Evolutionary conservation across 2,329 filamentous ascomycete species (phyloP).

Genomic region (Alternaria infectoria): DNA sequence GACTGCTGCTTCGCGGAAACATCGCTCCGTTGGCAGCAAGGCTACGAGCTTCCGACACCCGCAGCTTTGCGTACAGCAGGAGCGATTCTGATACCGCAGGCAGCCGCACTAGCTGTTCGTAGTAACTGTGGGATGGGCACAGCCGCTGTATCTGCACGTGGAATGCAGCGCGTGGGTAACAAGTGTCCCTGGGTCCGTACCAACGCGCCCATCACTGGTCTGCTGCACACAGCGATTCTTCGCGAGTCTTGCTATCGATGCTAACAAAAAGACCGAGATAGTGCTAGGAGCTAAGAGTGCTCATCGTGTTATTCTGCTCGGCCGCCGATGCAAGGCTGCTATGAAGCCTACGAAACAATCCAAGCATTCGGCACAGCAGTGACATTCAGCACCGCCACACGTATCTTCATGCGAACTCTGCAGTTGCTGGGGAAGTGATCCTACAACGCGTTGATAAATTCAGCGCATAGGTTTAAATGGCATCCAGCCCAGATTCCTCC

Average conservation of each 20-base stretch:
- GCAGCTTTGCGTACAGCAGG: neutral
- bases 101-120: neutral
- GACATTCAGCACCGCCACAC: conserved; percentile 16
- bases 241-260: neutral
- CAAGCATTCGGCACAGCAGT: conserved; percentile 1
- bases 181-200: neutral
- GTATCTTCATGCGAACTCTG: neutral
- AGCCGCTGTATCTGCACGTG: neutral
- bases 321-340: neutral
- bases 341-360: neutral
- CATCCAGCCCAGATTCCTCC: neutral
- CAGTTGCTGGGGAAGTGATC: neutral
- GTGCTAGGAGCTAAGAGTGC: neutral
- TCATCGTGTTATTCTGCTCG: neutral
- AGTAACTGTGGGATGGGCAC: neutral
- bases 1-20: neutral
- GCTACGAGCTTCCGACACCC: neutral
- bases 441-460: neutral
- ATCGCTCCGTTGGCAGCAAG: too few species aligned
- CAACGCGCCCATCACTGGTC: neutral
- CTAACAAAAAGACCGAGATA: neutral
- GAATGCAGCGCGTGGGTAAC: neutral
- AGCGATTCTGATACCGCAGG: neutral
- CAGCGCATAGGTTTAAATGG: neutral
- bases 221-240: neutral